These are phyloP conservation scores for Dentipellis fragilis DNA, from an alignment of 768 basidiomycete genomes.

Conservation along the genomic window DNA sequence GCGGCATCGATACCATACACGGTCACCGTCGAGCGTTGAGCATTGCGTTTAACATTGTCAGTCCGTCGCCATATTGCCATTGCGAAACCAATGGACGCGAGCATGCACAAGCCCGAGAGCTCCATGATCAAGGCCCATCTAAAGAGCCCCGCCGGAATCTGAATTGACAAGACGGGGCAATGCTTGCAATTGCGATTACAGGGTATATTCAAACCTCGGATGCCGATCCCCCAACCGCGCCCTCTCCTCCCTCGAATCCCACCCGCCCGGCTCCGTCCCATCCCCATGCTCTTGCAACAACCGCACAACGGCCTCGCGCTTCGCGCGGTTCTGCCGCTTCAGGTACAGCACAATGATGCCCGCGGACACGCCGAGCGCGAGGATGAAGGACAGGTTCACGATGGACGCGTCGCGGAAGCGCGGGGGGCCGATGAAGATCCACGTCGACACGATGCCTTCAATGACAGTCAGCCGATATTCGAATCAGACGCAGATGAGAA, in stretches of 20 bases:
- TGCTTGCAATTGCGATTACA: no score
- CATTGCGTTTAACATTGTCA: no score
- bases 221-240: slow-evolving; percentile 11
- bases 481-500: neutral
- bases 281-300: neutral
- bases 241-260: slow-evolving; percentile 10
- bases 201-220: slow-evolving; percentile 12
- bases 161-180: no score
- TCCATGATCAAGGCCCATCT: no score
- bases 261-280: slow-evolving; percentile 1
- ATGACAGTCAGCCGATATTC: no score
- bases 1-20: no score
- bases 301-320: slow-evolving; percentile 3
- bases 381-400: slow-evolving; percentile 8
- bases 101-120: no score
- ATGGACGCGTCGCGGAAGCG: slow-evolving; percentile 9
- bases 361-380: neutral
- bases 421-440: slow-evolving; percentile 9
- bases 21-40: no score
- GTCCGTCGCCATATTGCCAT: no score
- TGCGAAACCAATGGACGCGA: no score
- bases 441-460: slow-evolving; percentile 6
- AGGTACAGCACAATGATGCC: slow-evolving; percentile 5
- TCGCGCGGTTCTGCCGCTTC: slow-evolving; percentile 1
- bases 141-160: no score